These are phyloP conservation scores for Fraxinus platypoda DNA, from an alignment of 305 asterid species.

Conservation along the genomic window DNA sequence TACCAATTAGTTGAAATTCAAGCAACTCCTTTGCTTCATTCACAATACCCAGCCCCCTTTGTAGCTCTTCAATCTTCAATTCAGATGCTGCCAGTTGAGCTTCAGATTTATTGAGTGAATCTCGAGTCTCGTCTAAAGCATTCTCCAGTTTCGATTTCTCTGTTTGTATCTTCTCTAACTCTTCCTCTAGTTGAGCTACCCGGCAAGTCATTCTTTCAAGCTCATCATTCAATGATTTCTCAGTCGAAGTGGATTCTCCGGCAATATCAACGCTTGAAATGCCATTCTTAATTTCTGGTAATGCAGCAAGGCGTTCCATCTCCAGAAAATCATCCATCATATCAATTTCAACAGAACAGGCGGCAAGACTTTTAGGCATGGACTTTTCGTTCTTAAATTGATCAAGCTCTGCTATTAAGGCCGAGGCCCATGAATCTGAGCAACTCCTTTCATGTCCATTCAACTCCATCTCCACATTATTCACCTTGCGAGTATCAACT, in stretches of 20 bases:
- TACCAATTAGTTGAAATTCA: conserved; percentile 45
- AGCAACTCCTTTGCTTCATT: conserved; percentile 54
- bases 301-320: conserved; percentile 78
- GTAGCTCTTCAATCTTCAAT: conserved; percentile 42
- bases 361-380: conserved; percentile 27
- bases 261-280: conserved; percentile 29
- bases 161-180: conserved; percentile 40
- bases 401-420: conserved; percentile 67
- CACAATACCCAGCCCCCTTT: conserved; percentile 44
- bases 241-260: conserved; percentile 34
- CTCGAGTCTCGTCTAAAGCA: conserved; percentile 42
- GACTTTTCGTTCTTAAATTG: conserved; percentile 63
- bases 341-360: conserved; percentile 52
- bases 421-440: conserved; percentile 70
- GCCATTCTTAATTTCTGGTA: conserved; percentile 46
- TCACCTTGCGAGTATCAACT: conserved; percentile 27
- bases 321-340: conserved; percentile 90
- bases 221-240: conserved; percentile 43
- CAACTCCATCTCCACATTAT: conserved; percentile 27
- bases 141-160: conserved; percentile 50
- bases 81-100: conserved; percentile 38
- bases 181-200: conserved; percentile 48
- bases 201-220: conserved; percentile 40
- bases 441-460: conserved; percentile 42
- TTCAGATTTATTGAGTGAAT: conserved; percentile 41